phyloP scores from a whole-genome alignment of 208 protist species.

The Leptomonas pyrrhocoris region DNA sequence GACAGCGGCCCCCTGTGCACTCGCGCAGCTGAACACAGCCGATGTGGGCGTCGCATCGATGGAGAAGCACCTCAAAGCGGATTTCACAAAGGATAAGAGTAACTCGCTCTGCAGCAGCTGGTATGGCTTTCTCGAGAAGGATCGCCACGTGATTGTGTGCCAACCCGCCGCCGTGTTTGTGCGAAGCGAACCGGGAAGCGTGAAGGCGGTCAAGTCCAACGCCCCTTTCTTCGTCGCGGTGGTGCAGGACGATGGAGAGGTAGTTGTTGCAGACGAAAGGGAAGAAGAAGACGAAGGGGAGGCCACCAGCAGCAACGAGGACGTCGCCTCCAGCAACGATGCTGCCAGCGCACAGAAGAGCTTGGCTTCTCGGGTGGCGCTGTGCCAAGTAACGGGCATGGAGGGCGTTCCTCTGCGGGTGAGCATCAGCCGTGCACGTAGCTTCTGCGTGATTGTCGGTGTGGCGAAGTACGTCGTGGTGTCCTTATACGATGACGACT shows the following conservation, averaged over 20 bases:
- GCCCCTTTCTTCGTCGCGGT: constrained; percentile 44
- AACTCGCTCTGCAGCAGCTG: constrained; percentile 20
- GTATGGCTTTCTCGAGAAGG: constrained; percentile 48
- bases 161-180: background rate
- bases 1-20: background rate
- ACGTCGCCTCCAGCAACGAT: no score
- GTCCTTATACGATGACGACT: constrained; percentile 64
- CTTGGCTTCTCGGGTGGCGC: background rate
- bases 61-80: constrained; percentile 11
- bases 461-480: constrained; percentile 70
- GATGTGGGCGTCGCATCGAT: constrained; percentile 14
- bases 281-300: constrained; percentile 31
- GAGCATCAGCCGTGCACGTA: constrained; percentile 61
- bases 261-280: constrained; percentile 23
- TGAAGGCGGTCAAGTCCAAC: background rate
- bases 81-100: background rate
- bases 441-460: constrained; percentile 71
- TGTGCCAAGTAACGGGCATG: constrained; percentile 58
- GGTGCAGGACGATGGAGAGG: constrained; percentile 40
- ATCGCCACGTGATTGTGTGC: constrained; percentile 52
- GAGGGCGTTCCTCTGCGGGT: constrained; percentile 42
- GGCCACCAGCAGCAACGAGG: background rate
- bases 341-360: background rate
- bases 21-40: background rate
- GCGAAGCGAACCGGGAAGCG: background rate